phyloP scores from a whole-genome alignment of 2,329 filamentous ascomycete species.

The Teratosphaeria pseudoeucalypti region DNA sequence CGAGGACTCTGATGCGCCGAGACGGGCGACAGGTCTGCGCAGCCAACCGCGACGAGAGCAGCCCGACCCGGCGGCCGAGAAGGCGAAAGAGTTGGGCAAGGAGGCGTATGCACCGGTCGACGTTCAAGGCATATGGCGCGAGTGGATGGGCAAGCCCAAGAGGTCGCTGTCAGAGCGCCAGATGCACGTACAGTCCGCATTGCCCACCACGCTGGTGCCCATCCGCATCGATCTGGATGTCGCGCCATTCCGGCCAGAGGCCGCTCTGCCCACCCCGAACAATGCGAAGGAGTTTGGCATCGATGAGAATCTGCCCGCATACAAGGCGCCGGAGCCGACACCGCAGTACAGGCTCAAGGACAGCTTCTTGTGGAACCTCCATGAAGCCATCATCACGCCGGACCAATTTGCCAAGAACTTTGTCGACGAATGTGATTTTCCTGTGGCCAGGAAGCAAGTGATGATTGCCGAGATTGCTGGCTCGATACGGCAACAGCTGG shows the following conservation, averaged over 20 bases:
- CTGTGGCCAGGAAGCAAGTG: conserved; percentile 51
- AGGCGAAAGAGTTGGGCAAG: conserved; percentile 65
- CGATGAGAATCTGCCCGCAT: conserved; percentile 66
- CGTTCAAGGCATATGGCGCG: conserved; percentile 82
- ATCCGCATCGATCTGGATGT: conserved; percentile 96
- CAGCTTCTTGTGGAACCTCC: conserved; percentile 95
- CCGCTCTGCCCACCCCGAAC: conserved; percentile 54
- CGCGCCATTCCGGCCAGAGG: conserved; percentile 59
- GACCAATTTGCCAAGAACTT: conserved; percentile 89
- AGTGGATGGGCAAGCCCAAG: conserved; percentile 78
- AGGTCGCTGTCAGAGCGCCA: conserved; percentile 47
- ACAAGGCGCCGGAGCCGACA: conserved; percentile 67
- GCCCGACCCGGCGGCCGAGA: conserved; percentile 52
- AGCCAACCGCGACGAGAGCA: conserved; percentile 56
- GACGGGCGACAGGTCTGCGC: conserved; percentile 65
- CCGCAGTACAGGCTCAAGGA: conserved; percentile 84
- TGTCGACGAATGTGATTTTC: conserved; percentile 87
- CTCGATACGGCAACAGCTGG: conserved; percentile 87
- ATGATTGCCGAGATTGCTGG: conserved; percentile 76
- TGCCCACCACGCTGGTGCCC: conserved; percentile 84
- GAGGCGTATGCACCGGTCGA: conserved; percentile 70
- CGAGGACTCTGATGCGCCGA: conserved; percentile 59
- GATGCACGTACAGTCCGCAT: conserved; percentile 54
- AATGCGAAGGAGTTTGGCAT: conserved; percentile 48
- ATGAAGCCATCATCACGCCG: conserved; percentile 86